These are phyloP conservation scores for Talaromyces rugulosus DNA, from an alignment of 2,329 filamentous ascomycete species.

Conservation along the genomic window DNA sequence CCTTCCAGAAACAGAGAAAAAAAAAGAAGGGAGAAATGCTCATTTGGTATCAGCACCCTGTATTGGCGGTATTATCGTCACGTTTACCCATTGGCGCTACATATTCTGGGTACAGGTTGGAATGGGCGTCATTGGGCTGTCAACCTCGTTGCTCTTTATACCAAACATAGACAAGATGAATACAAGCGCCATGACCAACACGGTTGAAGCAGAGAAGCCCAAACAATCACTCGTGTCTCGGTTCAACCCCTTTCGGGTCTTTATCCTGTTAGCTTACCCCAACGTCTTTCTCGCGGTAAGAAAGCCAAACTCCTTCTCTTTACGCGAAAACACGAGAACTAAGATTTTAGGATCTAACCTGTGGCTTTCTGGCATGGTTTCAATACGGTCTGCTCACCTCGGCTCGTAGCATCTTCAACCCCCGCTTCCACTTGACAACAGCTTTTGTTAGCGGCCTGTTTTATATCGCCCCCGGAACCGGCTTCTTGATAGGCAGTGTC, in stretches of 20 bases:
- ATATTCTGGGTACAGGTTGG: slow-evolving; percentile 77
- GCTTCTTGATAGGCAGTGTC: slow-evolving; percentile 66
- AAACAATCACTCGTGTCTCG: slow-evolving; percentile 42
- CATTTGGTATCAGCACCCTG: slow-evolving; percentile 37
- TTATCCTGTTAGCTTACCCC: slow-evolving; percentile 62
- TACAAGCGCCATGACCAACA: slow-evolving; percentile 44
- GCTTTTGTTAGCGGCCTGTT: slow-evolving; percentile 67
- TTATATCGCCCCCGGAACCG: slow-evolving; percentile 68
- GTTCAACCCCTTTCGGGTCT: slow-evolving; percentile 61
- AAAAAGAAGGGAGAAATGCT: neutral
- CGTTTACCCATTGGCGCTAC: slow-evolving; percentile 66
- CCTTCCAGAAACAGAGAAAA: neutral
- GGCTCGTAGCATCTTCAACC: slow-evolving; percentile 69
- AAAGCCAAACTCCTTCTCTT: slow-evolving; percentile 44
- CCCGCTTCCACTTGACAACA: slow-evolving; percentile 63
- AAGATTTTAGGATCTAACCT: slow-evolving; percentile 27
- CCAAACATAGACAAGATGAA: slow-evolving; percentile 64
- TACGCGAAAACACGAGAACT: neutral
- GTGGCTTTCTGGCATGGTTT: slow-evolving; percentile 61
- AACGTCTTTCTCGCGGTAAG: slow-evolving; percentile 59
- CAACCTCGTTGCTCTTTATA: slow-evolving; percentile 62
- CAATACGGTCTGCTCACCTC: slow-evolving; percentile 66
- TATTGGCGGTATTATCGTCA: slow-evolving; percentile 73
- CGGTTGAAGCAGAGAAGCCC: slow-evolving; percentile 21
- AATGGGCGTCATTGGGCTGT: slow-evolving; percentile 56